phyloP scores from a whole-genome alignment of 257 asterid genomes.

The Schizonepeta tenuifolia region DNA sequence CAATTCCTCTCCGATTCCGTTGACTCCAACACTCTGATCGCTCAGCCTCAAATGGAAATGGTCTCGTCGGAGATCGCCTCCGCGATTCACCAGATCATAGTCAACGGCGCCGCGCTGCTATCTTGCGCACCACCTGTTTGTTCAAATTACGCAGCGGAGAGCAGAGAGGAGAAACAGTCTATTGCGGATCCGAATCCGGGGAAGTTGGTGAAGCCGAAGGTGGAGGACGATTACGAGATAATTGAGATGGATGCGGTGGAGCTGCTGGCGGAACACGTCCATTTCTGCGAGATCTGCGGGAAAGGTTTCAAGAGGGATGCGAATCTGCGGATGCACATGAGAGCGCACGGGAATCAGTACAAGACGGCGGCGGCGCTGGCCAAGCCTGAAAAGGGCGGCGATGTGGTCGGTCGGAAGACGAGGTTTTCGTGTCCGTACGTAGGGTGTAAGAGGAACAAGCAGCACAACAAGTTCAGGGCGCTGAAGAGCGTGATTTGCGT shows the following conservation, averaged over 20 bases:
- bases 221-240: conserved; percentile 61
- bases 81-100: conserved; percentile 71
- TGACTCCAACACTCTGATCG: conserved; percentile 54
- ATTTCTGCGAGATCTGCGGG: conserved; percentile 86
- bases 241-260: conserved; percentile 81
- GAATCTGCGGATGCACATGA: conserved; percentile 95
- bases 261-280: conserved; percentile 83
- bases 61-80: conserved; percentile 71
- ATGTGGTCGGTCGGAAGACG: conserved; percentile 29
- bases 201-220: conserved; percentile 28
- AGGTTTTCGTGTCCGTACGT: conserved; percentile 85
- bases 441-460: conserved; percentile 77
- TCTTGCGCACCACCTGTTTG: conserved; percentile 42
- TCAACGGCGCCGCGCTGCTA: conserved; percentile 76
- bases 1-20: conserved; percentile 65
- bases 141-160: background rate
- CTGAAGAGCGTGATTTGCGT: conserved; percentile 75
- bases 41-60: conserved; percentile 55
- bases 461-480: conserved; percentile 73
- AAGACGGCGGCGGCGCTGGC: conserved; percentile 81
- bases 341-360: conserved; percentile 89
- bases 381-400: conserved; percentile 52
- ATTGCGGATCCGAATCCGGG: conserved; percentile 28
- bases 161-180: background rate
- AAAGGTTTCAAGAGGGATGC: conserved; percentile 98